These are phyloP conservation scores for Solanum clarkiae DNA, from an alignment of 257 asterid genomes.

Conservation along the genomic window DNA sequence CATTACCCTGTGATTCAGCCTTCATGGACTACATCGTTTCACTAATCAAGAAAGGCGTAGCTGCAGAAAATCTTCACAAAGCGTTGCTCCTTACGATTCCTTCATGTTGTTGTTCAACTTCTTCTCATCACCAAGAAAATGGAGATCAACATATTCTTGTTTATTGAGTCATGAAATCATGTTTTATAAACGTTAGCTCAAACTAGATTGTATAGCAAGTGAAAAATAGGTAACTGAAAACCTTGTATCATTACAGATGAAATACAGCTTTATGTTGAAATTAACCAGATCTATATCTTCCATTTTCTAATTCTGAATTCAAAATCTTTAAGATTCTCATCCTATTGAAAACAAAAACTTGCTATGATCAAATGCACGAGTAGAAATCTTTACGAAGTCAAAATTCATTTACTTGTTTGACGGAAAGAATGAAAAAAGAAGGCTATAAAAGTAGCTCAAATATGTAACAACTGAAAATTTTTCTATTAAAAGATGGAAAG, in stretches of 20 bases:
- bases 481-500: no score
- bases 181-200: neutral
- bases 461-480: no score
- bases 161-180: neutral
- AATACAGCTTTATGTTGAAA: neutral
- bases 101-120: neutral
- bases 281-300: neutral
- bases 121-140: neutral
- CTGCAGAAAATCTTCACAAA: neutral
- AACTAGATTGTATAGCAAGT: neutral
- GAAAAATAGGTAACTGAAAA: neutral
- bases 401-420: neutral
- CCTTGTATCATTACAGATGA: neutral
- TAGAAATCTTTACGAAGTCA: neutral
- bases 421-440: neutral
- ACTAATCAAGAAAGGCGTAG: neutral
- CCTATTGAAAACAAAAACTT: no score
- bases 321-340: no score
- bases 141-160: neutral
- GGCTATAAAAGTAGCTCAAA: neutral
- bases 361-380: neutral
- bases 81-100: neutral
- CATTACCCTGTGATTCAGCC: neutral
- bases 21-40: neutral
- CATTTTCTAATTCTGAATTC: neutral